A percentile compares a stretch with the other conserved stretches of the same genome.
Evolutionary conservation across 257 asterid species (phyloP).

Genomic region (Nicotiana sylvestris): DNA sequence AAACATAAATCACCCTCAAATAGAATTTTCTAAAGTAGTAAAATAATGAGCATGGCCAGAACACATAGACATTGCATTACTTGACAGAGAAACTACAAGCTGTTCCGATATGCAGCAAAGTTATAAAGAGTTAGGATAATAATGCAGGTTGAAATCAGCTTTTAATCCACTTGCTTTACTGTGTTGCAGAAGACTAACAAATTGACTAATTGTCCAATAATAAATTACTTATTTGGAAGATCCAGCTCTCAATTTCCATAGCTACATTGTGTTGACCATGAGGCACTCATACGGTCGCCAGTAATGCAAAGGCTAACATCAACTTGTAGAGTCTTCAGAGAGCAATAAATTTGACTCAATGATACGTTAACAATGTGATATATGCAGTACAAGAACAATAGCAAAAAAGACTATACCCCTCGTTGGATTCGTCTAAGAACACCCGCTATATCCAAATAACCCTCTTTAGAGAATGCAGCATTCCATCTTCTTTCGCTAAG

Average conservation of each 20-base stretch:
- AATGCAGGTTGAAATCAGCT: background rate
- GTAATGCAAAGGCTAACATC: background rate
- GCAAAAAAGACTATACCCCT: constrained; percentile 56
- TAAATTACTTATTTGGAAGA: background rate
- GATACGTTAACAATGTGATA: constrained; percentile 7
- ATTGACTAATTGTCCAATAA: background rate
- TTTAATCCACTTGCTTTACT: background rate
- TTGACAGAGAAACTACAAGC: background rate
- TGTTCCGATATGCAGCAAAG: background rate
- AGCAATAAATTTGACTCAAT: constrained; percentile 4
- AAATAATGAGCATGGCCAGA: background rate
- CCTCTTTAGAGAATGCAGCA: constrained; percentile 76
- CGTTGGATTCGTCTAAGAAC: constrained; percentile 93
- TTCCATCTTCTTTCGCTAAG: constrained; percentile 94
- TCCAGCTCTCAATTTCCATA: background rate
- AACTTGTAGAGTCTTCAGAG: background rate
- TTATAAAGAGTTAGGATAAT: background rate
- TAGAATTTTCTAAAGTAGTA: background rate
- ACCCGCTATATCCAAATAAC: constrained; percentile 86
- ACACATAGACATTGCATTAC: background rate
- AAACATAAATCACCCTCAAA: background rate
- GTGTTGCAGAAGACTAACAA: background rate
- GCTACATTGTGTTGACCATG: background rate
- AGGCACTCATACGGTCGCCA: background rate
- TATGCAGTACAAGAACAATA: constrained; percentile 6